Evolutionary conservation across 2,329 filamentous ascomycete species (phyloP).

Genomic region (Aspergillus pseudoglaucus): DNA sequence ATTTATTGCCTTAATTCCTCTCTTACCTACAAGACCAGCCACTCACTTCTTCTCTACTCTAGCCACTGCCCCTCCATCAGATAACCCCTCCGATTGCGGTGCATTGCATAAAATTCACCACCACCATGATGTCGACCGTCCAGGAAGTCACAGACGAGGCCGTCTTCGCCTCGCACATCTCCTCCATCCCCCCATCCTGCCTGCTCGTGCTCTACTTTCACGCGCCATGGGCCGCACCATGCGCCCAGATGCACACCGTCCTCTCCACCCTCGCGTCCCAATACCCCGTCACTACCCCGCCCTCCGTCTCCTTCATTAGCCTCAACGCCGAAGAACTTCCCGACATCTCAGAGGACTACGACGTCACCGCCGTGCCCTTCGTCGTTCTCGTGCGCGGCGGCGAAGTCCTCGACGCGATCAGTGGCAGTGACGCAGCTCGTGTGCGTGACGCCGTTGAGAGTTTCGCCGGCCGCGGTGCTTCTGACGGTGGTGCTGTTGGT

Average conservation of each 20-base stretch:
- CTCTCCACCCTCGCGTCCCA: slow-evolving; percentile 78
- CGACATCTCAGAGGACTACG: slow-evolving; percentile 85
- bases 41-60: not conserved
- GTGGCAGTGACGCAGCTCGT: slow-evolving; percentile 80
- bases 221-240: slow-evolving; percentile 92
- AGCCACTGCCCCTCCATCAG: slow-evolving; percentile 53
- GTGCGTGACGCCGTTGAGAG: slow-evolving; percentile 80
- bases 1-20: not conserved
- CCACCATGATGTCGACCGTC: slow-evolving; percentile 63
- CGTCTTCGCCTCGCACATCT: slow-evolving; percentile 65
- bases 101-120: not conserved
- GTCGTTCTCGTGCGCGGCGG: slow-evolving; percentile 74
- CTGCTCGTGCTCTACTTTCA: slow-evolving; percentile 90
- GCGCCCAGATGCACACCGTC: slow-evolving; percentile 86
- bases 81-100: not conserved
- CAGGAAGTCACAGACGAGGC: slow-evolving; percentile 67
- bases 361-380: slow-evolving; percentile 90
- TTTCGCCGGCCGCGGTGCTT: slow-evolving; percentile 52
- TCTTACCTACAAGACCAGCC: not conserved
- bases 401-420: slow-evolving; percentile 74
- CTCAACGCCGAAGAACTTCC: slow-evolving; percentile 92
- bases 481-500: slow-evolving; percentile 22
- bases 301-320: slow-evolving; percentile 71
- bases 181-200: slow-evolving; percentile 59
- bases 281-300: slow-evolving; percentile 64